A percentile compares a stretch with the other conserved stretches of the same genome.
These are phyloP conservation scores for Protomyces arabidopsidicola DNA, from an alignment of 1,139 yeast species.

Conservation along the genomic window DNA sequence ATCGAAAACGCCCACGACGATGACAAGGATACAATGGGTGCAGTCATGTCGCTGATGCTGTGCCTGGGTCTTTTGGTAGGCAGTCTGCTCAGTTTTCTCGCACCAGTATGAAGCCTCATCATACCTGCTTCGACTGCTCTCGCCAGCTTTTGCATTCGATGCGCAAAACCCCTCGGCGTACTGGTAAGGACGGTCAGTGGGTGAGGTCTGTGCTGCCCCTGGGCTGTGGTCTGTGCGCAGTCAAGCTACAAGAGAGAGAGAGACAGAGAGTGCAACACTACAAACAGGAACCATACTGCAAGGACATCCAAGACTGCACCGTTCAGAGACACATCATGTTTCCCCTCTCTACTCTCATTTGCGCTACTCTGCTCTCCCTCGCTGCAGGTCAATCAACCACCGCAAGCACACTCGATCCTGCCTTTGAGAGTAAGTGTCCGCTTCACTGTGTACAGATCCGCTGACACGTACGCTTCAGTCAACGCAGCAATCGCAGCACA, in stretches of 20 bases:
- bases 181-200: too few species aligned
- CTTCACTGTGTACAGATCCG: background rate
- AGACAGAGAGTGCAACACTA: too few species aligned
- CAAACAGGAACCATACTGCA: too few species aligned
- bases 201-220: too few species aligned
- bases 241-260: too few species aligned
- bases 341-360: background rate
- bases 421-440: background rate
- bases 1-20: slow-evolving; percentile 4
- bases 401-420: background rate
- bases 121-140: too few species aligned
- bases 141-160: too few species aligned
- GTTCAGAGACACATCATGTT: background rate
- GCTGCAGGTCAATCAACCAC: background rate
- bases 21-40: slow-evolving; percentile 9
- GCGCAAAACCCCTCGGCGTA: too few species aligned
- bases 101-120: too few species aligned
- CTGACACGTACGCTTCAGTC: background rate
- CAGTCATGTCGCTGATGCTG: slow-evolving; percentile 20
- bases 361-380: background rate
- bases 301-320: too few species aligned
- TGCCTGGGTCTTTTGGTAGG: slow-evolving; percentile 20
- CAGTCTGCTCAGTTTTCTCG: slow-evolving; percentile 7
- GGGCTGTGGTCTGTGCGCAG: too few species aligned
- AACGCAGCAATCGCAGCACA: background rate